Conservation (phyloP, 257 asterid species). For the Jacaranda mimosifolia region DNA sequence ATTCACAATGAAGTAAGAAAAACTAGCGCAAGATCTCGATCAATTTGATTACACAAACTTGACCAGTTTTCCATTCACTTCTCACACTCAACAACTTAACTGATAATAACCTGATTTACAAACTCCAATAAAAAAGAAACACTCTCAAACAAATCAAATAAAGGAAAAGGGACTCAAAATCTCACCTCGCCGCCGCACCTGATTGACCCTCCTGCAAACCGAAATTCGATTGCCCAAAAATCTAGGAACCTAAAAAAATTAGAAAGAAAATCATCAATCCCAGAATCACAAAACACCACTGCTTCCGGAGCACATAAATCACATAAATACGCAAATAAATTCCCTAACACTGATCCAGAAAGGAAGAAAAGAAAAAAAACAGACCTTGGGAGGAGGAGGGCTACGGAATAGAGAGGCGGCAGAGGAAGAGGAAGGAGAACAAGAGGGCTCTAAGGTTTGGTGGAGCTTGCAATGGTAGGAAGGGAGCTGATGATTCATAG, state of each 20-base stretch:
- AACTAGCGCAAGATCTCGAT: neutral
- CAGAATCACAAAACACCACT: neutral
- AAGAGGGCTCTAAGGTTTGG: slow-evolving; percentile 51
- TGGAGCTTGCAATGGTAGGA: slow-evolving; percentile 37
- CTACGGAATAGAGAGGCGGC: slow-evolving; percentile 36
- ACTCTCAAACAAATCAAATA: slow-evolving; percentile 13
- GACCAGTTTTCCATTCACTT: neutral
- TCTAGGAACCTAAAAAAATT: slow-evolving; percentile 45
- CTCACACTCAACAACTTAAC: neutral
- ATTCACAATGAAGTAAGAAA: neutral
- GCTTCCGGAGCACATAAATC: neutral
- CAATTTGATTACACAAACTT: neutral
- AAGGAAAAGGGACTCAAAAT: slow-evolving; percentile 7
- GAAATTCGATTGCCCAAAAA: slow-evolving; percentile 46
- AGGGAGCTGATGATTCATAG: slow-evolving; percentile 48
- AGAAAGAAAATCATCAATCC: neutral
- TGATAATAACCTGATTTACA: neutral
- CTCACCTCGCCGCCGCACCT: slow-evolving; percentile 38
- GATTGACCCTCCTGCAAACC: slow-evolving; percentile 36
- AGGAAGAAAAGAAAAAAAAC: neutral
- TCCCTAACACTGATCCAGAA: neutral
- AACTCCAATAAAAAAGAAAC: slow-evolving; percentile 6
- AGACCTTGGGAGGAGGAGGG: slow-evolving; percentile 43
- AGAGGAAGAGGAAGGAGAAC: slow-evolving; percentile 55
- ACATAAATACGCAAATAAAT: neutral